phyloP scores from a whole-genome alignment of 371 early-diverging fungal genomes.

The Mortierella sp. region DNA sequence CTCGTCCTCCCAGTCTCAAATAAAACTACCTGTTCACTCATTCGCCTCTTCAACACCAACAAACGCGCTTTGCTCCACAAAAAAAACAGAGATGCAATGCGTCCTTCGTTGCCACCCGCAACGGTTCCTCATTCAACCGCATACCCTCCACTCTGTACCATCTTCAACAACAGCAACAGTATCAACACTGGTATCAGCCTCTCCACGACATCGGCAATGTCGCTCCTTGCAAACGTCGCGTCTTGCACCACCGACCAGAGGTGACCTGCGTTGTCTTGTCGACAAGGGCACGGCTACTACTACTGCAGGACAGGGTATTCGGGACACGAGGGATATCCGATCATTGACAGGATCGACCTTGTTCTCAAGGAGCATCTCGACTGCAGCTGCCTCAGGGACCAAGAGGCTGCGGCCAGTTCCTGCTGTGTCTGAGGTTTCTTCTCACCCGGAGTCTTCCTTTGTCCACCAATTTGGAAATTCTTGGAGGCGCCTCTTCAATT shows the following conservation, averaged over 20 bases:
- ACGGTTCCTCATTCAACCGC: constrained; percentile 12
- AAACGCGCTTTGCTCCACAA: background rate
- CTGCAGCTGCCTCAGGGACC: background rate
- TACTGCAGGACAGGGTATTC: background rate
- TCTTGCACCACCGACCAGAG: background rate
- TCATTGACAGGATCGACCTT: background rate
- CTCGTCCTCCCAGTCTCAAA: background rate
- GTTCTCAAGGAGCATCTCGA: background rate
- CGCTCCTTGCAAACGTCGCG: background rate
- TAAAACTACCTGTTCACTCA: background rate
- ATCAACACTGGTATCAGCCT: background rate
- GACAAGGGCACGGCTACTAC: background rate
- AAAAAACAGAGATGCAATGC: constrained; percentile 32
- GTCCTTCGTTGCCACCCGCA: constrained; percentile 44
- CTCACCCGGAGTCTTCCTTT: background rate
- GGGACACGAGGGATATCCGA: background rate
- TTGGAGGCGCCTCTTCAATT: constrained; percentile 15
- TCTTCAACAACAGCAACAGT: background rate
- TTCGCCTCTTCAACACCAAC: background rate
- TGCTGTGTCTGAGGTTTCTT: background rate
- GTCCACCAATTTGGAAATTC: constrained; percentile 39
- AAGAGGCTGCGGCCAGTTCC: background rate
- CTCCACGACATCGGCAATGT: background rate
- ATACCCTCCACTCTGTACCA: background rate
- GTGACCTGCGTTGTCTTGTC: background rate